Evolutionary conservation across 2,329 filamentous ascomycete species (phyloP), one percentile per base, ranked within the genome.

Genomic region (Esteya vermicola): DNA sequence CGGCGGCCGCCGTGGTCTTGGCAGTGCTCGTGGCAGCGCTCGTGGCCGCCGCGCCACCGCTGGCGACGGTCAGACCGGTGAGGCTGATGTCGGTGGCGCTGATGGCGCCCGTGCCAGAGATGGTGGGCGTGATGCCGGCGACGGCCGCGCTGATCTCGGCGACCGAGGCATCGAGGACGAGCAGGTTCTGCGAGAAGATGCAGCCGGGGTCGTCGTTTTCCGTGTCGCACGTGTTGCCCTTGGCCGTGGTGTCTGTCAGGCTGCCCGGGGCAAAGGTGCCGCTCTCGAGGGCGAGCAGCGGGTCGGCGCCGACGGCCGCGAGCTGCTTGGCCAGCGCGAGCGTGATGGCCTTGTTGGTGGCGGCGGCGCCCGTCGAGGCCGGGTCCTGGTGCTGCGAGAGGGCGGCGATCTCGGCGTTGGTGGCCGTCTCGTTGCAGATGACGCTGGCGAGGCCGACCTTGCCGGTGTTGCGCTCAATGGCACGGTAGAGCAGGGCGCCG

Each of bases 321-420:
- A 81, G 70, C 57, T 80, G 72, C 39, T 62, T 57, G 16, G 77
- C 76, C 4, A 80, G 60, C 34, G 65, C 67, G 7, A 78, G 61
- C 35, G 72, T 67, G 48, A 80, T 70, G 28, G 63, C 60, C 60
- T 78, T 78, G 63, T 81, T 81, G 39, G 54, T 52, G 3, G 49
- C 54, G 13, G 56, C 55, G 36, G 62, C 58, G n/a, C n/a, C 16
- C 12, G 75, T 72, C 1, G 71, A 72, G 19, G 77, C 78, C 22
- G 78, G 75, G 53, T 82, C 78, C 58, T 82, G 76, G 57, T 81
- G 77, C 57, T 79, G 75, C 40, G 63, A 59, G 43, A 82, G 54
- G 33, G 73, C 73, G 22, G 65, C 69, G 50, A 82, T 78, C 59
- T 81, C 76, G 4, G 76, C 67, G 58, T 82, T 82, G 30, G 55